Evolutionary conservation across 176 grass and related monocot genomes (phyloP).

Genomic region (Triticum turgidum): DNA sequence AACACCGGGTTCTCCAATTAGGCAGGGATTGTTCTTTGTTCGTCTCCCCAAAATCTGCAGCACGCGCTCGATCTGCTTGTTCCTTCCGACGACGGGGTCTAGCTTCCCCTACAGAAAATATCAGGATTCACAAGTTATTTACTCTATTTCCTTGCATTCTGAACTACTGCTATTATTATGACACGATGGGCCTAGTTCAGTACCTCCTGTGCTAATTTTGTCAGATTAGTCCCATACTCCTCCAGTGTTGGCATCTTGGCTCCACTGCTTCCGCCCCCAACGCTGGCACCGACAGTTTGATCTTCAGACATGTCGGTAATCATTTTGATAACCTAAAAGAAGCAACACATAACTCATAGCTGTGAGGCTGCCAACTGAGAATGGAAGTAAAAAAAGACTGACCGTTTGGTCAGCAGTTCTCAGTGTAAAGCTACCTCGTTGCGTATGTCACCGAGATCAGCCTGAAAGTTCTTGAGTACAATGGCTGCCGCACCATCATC

Average conservation of each 20-base stretch:
- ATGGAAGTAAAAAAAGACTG: neutral
- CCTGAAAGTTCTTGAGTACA: conserved; percentile 75
- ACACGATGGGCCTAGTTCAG: neutral
- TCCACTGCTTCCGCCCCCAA: conserved; percentile 80
- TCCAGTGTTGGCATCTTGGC: conserved; percentile 95
- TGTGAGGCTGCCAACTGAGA: conserved; percentile 8
- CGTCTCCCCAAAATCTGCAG: conserved; percentile 90
- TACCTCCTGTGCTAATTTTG: conserved; percentile 93
- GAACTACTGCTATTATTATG: neutral
- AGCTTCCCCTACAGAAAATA: conserved; percentile 65
- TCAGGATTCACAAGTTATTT: neutral
- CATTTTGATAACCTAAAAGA: conserved; percentile 79
- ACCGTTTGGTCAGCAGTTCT: neutral
- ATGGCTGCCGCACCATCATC: conserved; percentile 86
- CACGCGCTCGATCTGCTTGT: conserved; percentile 83
- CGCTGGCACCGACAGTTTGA: conserved; percentile 66
- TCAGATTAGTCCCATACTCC: conserved; percentile 95
- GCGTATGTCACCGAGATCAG: conserved; percentile 72
- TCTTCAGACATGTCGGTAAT: conserved; percentile 77
- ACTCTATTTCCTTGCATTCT: neutral
- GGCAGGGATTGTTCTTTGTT: conserved; percentile 96
- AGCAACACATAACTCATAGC: neutral
- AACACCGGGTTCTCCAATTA: conserved; percentile 97
- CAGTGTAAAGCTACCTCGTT: conserved; percentile 57
- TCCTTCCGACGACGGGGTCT: conserved; percentile 90